Percentiles rank a stretch among this genome's conserved stretches.
Conservation (phyloP, 805 yeast species). For the Wickerhamiella domercqiae region DNA sequence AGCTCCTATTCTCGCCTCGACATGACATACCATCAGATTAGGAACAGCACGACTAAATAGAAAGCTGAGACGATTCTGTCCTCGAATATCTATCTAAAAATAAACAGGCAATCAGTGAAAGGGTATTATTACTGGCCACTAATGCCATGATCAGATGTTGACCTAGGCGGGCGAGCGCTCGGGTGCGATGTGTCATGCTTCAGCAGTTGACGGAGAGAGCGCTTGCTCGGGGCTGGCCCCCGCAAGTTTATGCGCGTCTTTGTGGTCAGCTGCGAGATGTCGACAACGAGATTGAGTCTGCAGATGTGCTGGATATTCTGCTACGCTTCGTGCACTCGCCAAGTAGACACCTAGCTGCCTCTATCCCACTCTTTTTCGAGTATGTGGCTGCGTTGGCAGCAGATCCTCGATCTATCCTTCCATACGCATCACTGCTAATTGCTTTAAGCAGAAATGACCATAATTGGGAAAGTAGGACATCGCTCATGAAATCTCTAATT, state of each 20-base stretch:
- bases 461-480: slow-evolving; percentile 1
- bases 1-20: no score
- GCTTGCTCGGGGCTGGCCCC: slow-evolving; percentile 16
- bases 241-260: slow-evolving; percentile 18
- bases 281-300: not conserved
- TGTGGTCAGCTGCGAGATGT: slow-evolving; percentile 20
- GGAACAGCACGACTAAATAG: no score
- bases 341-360: no score
- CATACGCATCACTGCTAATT: slow-evolving; percentile 12
- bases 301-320: slow-evolving; percentile 4
- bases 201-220: slow-evolving; percentile 15
- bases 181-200: not conserved
- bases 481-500: slow-evolving; percentile 2
- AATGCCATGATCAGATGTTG: no score
- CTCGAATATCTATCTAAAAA: no score
- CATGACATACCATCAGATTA: no score
- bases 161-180: no score
- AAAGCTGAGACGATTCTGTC: no score
- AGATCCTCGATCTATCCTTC: slow-evolving; percentile 16
- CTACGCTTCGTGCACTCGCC: slow-evolving; percentile 3
- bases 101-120: no score
- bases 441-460: not conserved
- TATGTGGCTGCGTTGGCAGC: slow-evolving; percentile 16
- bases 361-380: slow-evolving; percentile 19
- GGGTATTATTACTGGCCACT: no score